Base-by-base conservation (phyloP, 2,329 filamentous ascomycete genomes). In the Aspergillus ochraceoroseus region DNA sequence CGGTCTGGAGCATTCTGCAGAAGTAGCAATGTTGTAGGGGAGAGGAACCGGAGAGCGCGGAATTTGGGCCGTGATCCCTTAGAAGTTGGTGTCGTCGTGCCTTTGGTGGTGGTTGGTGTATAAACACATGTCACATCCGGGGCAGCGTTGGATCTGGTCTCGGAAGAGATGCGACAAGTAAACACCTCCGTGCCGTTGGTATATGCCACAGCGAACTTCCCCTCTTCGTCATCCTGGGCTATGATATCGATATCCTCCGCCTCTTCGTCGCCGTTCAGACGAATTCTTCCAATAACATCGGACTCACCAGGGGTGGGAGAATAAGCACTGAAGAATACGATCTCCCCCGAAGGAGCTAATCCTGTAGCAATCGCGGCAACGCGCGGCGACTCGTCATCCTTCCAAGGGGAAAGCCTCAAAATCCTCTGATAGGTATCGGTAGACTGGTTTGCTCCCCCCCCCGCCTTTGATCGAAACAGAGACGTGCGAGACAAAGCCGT, bases 301-400 rank as follows among this genome's bases (percentile, higher is more conserved):
- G 64, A 55, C 9, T 65, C 49, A 23, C 69, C 67, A 11, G 76
- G 76, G 1, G 70, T 67, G 1, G 73, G 71, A 5, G 74, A 76
- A 12, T 74, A 77, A 12, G 82, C 79, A 58, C 85, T 77, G 59
- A 95, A 94, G 28, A 95, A 67, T 17, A 87, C 82, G 46, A 95
- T 77, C 66, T 95, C 85, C 8, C 83, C 78, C 32, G 83, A 72
- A 45, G 80, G 80, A 13, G 85, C 81, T 48, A 94, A 71, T 18
- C 85, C 86, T 1, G 87, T 89, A 7, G 87, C 83, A 45, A 85
- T 80, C 8, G 80, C 88, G 44, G 85, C 88, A 26, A 95, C 72
- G 44, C 86, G 76, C 29, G 76, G 74, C 43, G 71, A 68, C 13
- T 71, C 73, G 30, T 72, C 63, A 32, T 70, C 72, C 41, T 64